Evolutionary conservation across 129 eudicot genomes (phyloP), one percentile per base, ranked within the genome.

Genomic region (Arctium minus): DNA sequence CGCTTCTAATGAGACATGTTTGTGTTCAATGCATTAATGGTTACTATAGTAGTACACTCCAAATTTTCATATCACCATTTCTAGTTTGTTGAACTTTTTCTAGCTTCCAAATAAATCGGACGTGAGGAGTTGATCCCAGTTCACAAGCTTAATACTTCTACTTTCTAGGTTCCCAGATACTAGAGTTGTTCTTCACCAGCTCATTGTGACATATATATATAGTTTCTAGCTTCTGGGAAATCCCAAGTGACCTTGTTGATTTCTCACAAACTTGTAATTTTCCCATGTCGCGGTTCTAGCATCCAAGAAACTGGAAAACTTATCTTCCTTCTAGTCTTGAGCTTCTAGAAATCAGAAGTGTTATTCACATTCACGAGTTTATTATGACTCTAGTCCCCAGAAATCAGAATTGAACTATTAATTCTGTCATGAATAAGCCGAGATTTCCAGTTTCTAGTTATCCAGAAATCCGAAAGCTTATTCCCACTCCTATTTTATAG

Each of bases 1-100:
- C 5, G 27, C 46, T 81, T 73, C 79, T 88, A 85, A 78, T 75
- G 72, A 87, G 89, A 79, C 79, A 35, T 62, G 68, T 53, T 79
- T 64, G 73, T 73, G 79, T 50, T 35, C 72, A 80, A 87, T 76
- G 76, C 62, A 38, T 86, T 50, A 62, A 38, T 65, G 76, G 79
- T 68, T 38, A 75, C 75, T 56, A 81, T 46, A 76, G 67, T 33
- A 67, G 67, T 33, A 67, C 15, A 27, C 9, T 29, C 35, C 13
- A 8, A 40, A 11, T 37, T 77, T 64, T 38, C 17, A 50, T 18
- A 30, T 36, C 31, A 1, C 60, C 65, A 53, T 80, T 53, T 72
- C 77, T 69, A 10, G 10, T 75, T 18, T 68, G 1, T 12, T 44
- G 79, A 56, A 79, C 27, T 70, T 79, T 50, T 10, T 13, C 5